These are phyloP conservation scores for Fragaria vesca DNA, from an alignment of 306 rosid genomes.

Conservation along the genomic window DNA sequence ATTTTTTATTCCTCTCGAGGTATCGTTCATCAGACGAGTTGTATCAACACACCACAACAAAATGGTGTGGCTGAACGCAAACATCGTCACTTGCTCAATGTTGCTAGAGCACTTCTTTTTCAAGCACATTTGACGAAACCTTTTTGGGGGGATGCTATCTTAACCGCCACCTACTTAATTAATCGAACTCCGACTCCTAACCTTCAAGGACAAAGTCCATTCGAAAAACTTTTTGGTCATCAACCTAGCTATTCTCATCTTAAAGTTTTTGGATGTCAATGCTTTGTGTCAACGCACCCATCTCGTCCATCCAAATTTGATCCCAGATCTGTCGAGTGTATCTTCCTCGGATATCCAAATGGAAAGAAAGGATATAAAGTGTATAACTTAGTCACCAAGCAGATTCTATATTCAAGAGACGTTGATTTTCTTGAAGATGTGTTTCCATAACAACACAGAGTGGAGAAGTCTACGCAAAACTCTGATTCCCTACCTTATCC, in stretches of 20 bases:
- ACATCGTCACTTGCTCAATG: neutral
- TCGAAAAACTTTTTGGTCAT: neutral
- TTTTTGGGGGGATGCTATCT: slow-evolving; percentile 7
- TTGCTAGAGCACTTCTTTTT: neutral
- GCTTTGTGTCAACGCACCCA: slow-evolving; percentile 2
- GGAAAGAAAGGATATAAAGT: neutral
- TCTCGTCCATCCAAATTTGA: neutral
- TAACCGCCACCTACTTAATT: neutral
- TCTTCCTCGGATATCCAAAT: slow-evolving; percentile 8
- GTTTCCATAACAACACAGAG: neutral
- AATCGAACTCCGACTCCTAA: neutral
- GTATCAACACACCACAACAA: slow-evolving; percentile 7
- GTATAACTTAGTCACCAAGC: neutral
- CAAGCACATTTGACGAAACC: neutral
- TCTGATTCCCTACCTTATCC: neutral
- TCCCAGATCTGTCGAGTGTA: neutral
- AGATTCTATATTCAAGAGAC: neutral
- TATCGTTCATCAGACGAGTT: slow-evolving; percentile 5
- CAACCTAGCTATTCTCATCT: neutral
- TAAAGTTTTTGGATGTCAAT: slow-evolving; percentile 13
- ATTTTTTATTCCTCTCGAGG: neutral
- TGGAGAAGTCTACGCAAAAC: too few species aligned
- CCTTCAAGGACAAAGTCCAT: neutral
- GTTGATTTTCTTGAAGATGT: neutral
- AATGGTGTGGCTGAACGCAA: slow-evolving; percentile 3